phyloP scores from a whole-genome alignment of 169 alveolate genomes.

The Eimeria praecox region DNA sequence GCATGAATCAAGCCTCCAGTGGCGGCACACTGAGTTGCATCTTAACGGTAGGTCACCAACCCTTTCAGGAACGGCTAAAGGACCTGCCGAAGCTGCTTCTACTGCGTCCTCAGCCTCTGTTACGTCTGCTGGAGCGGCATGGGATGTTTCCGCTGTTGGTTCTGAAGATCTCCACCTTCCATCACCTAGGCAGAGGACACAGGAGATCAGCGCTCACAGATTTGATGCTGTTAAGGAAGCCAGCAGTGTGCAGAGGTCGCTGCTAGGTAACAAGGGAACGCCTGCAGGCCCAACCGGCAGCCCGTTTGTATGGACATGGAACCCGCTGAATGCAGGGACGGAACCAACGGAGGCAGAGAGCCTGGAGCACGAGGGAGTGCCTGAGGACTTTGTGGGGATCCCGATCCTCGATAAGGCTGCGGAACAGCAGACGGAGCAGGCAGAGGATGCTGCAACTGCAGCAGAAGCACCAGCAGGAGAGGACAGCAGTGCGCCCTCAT shows the following conservation, averaged over 20 bases:
- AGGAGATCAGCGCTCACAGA: not conserved
- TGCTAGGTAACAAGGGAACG: not conserved
- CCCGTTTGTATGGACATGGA: constrained; percentile 34
- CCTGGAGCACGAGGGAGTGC: constrained; percentile 1
- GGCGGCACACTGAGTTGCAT: not conserved
- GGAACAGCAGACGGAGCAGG: not conserved
- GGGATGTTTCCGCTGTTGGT: not conserved
- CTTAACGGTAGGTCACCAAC: not conserved
- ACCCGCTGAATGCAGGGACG: not conserved
- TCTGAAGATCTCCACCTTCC: not conserved
- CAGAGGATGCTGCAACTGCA: not conserved
- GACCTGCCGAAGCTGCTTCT: not conserved
- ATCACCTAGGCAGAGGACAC: not conserved
- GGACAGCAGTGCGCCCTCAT: not conserved
- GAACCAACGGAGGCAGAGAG: constrained; percentile 41
- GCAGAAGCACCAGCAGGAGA: not conserved
- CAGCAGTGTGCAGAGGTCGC: not conserved
- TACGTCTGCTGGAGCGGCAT: not conserved
- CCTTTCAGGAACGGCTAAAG: not conserved
- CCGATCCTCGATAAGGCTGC: constrained; percentile 39
- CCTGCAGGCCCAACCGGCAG: not conserved
- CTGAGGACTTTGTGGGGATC: not conserved
- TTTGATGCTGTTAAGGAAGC: not conserved
- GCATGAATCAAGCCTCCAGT: not conserved
- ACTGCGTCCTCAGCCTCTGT: not conserved